Conservation (phyloP, 2,329 filamentous ascomycete genomes). For the Botrytis tulipae region DNA sequence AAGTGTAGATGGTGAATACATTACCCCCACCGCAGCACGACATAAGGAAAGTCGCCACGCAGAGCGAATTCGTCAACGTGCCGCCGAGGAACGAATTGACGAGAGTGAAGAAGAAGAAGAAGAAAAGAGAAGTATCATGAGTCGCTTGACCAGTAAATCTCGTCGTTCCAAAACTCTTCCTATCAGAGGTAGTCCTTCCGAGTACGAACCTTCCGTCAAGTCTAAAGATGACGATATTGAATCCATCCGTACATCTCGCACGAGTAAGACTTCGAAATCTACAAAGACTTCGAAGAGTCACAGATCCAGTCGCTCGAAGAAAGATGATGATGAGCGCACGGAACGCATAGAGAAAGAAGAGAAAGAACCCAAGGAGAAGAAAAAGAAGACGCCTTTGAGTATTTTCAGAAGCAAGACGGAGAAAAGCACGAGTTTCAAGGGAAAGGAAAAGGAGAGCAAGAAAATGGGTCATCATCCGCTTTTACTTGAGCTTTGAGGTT, state of each 20-base stretch:
- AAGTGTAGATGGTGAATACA: slow-evolving; percentile 39
- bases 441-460: slow-evolving; percentile 17
- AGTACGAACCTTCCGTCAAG: background rate
- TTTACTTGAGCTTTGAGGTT: background rate
- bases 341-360: background rate
- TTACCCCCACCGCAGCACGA: slow-evolving; percentile 37
- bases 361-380: background rate
- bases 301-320: slow-evolving; percentile 8
- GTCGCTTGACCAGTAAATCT: slow-evolving; percentile 3
- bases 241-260: background rate
- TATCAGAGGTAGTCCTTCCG: background rate
- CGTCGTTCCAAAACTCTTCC: slow-evolving; percentile 11
- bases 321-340: slow-evolving; percentile 4
- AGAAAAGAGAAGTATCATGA: slow-evolving; percentile 1
- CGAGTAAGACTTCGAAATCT: background rate
- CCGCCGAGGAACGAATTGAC: slow-evolving; percentile 24
- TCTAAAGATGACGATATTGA: background rate
- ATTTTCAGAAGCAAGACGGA: slow-evolving; percentile 14
- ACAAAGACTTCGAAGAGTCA: background rate
- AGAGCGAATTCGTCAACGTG: slow-evolving; percentile 31
- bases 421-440: slow-evolving; percentile 6
- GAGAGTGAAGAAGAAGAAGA: background rate
- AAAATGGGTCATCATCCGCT: slow-evolving; percentile 21
- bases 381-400: slow-evolving; percentile 16
- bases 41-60: slow-evolving; percentile 25